Evolutionary conservation across 257 asterid genomes (phyloP), one percentile per base, ranked within the genome.

Genomic region (Cinchona pubescens): DNA sequence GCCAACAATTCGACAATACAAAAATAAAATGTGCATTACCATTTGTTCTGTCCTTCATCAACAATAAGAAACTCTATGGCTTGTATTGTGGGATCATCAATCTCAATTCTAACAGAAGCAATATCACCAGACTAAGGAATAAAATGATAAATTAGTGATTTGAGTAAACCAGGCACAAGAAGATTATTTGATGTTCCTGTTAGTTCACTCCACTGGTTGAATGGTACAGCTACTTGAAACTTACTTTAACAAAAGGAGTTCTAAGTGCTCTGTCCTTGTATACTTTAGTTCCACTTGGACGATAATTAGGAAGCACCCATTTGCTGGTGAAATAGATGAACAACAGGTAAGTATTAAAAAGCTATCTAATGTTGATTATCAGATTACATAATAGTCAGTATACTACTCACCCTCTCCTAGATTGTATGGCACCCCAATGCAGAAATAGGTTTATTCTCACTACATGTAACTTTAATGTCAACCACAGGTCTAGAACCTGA

Each of bases 31-130:
- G 40, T 59, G 35, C 66, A 53, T 83, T 86, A 92, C 99, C 98
- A 95, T 90, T 83, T 95, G 86, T 92, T 87, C 62, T 73, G 86
- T 82, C 91, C 87, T 88, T 90, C 96, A 72, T 92, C 94, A 43
- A 79, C 90, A 77, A 95, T 85, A 82, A 95, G 96, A 82, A 95
- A 95, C 88, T 95, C 98, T 25, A 95, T 84, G 81, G 98, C 97
- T 85, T 88, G 90, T 75, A 91, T 84, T 43, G 88, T 87, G 71
- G 93, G 90, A 84, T 95, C 99, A 66, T 83, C 94, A 81, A 95
- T 88, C 90, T 92, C 96, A 80, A 95, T 73, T 77, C 79, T 87
- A 85, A 95, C 79, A 69, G 77, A 86, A 74, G 97, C 87, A 78
- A 80, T 80, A 55, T 91, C 75, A 79, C 97, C 96, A 62, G 94